Conservation (phyloP, 257 asterid species). For the Solanum peruvianum region DNA sequence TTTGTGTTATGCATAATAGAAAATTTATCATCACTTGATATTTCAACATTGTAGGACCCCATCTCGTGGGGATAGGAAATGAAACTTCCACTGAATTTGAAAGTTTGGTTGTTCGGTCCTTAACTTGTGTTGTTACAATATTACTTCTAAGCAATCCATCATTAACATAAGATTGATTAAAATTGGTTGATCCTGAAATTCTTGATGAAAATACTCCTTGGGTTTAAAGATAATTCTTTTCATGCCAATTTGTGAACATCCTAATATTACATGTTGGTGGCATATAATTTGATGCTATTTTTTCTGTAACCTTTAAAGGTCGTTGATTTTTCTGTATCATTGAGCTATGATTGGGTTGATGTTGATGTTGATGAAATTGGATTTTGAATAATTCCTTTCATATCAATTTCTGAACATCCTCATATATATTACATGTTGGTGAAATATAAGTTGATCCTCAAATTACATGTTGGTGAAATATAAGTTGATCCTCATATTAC, state of each 20-base stretch:
- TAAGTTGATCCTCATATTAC: too few species aligned
- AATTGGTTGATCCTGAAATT: not conserved
- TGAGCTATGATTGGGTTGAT: too few species aligned
- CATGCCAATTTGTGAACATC: not conserved
- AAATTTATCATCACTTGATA: not conserved
- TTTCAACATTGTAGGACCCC: constrained; percentile 7
- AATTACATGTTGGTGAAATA: too few species aligned
- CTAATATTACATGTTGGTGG: not conserved
- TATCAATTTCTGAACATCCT: too few species aligned
- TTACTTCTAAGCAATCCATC: not conserved
- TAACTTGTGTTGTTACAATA: constrained; percentile 1
- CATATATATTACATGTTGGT: too few species aligned
- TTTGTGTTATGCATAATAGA: not conserved
- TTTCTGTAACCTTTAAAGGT: too few species aligned
- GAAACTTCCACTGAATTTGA: constrained; percentile 12
- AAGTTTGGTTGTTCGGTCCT: constrained; percentile 15
- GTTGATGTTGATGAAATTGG: too few species aligned
- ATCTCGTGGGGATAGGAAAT: constrained; percentile 7
- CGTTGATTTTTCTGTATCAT: too few species aligned
- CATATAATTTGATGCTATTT: too few species aligned
- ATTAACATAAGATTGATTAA: constrained; percentile 13
- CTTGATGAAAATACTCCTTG: not conserved
- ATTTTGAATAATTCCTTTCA: too few species aligned
- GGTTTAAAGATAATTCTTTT: too few species aligned
- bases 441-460: too few species aligned